phyloP scores from a whole-genome alignment of 176 grass and related monocot genomes.

The maize (Zea mays) region Zm-B73-REFERENCE-NAM-5.0 NC_050103.1:33982501-33983000 shows the following conservation, averaged over 20 bases:
- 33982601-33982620: conserved; percentile 74
- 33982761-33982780: conserved; percentile 35
- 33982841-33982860: neutral
- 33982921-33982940: neutral
- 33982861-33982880: neutral
- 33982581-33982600: conserved; percentile 57
- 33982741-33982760: conserved; percentile 21
- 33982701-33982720: neutral
- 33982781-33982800: neutral
- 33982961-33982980: neutral
- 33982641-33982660: conserved; percentile 28
- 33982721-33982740: neutral
- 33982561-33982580: too few relatives aligned
- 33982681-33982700: conserved; percentile 3
- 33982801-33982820: conserved; percentile 13
- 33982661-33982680: neutral
- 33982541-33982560: too few relatives aligned
- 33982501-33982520: too few relatives aligned
- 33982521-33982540: too few relatives aligned
- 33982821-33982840: neutral
- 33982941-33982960: conserved; percentile 1
- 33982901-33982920: neutral
- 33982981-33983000: neutral
- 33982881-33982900: neutral
- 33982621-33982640: conserved; percentile 86